Evolutionary conservation across 169 alveolate species (phyloP).

Genomic region (Plasmodium knowlesi): DNA sequence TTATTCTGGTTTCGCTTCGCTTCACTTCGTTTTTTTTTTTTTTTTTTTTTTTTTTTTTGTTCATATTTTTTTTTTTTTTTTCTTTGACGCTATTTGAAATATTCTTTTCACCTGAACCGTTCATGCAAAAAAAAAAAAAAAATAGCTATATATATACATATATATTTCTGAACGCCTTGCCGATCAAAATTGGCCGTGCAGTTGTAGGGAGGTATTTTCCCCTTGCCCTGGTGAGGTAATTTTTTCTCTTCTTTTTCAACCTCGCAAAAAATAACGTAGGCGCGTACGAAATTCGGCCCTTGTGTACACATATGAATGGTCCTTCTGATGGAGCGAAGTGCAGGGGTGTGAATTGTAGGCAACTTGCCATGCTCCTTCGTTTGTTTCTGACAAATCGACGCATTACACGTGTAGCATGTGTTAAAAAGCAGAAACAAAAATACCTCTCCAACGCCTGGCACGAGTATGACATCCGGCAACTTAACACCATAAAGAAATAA

Average conservation of each 20-base stretch:
- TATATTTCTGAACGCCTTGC: no score
- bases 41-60: background rate
- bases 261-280: background rate
- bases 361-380: background rate
- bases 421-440: background rate
- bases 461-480: background rate
- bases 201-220: background rate
- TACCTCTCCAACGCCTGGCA: no score
- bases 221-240: background rate
- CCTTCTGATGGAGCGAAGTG: background rate
- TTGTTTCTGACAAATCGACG: background rate
- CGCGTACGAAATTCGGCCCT: background rate
- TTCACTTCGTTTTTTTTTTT: background rate
- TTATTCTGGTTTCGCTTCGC: background rate
- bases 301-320: background rate
- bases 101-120: no score
- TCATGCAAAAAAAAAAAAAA: no score
- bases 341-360: background rate
- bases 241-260: background rate
- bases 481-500: background rate
- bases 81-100: no score
- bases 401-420: background rate
- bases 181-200: background rate
- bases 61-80: conserved; percentile 12
- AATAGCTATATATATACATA: no score